Conservation (phyloP, 139 green algal genomes). For the Chlamydomonas asymmetrica region DNA sequence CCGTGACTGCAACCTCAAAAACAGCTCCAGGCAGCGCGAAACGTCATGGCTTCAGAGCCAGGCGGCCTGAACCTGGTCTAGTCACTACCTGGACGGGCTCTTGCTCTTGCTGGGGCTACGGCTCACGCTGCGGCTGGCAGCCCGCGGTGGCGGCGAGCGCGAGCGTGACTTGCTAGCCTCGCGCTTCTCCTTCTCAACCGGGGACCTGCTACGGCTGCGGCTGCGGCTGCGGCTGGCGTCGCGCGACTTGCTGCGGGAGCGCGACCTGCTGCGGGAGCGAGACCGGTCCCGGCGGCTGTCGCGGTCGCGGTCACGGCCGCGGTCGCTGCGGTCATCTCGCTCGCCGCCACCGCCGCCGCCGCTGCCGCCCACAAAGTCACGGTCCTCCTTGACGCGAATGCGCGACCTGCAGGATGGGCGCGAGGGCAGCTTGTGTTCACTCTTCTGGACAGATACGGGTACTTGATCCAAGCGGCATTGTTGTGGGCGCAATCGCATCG, state of each 20-base stretch:
- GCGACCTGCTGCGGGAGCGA: not conserved
- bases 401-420: constrained; percentile 4
- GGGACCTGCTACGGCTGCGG: constrained; percentile 1
- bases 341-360: not conserved
- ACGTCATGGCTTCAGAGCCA: no score
- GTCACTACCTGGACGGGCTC: no score
- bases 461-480: no score
- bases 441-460: no score
- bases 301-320: constrained; percentile 6
- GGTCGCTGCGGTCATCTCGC: no score
- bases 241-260: constrained; percentile 11
- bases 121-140: not conserved
- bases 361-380: not conserved
- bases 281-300: constrained; percentile 24
- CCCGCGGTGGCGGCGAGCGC: no score
- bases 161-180: constrained; percentile 22
- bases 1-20: no score
- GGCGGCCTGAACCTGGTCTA: no score
- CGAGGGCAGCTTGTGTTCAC: no score
- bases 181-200: constrained; percentile 4
- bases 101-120: not conserved
- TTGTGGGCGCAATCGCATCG: no score
- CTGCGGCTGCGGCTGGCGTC: constrained; percentile 1
- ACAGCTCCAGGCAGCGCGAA: no score
- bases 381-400: constrained; percentile 50